Base-by-base conservation (phyloP, 371 early-diverging fungal genomes). In the Zopfochytrium polystomum region DNA sequence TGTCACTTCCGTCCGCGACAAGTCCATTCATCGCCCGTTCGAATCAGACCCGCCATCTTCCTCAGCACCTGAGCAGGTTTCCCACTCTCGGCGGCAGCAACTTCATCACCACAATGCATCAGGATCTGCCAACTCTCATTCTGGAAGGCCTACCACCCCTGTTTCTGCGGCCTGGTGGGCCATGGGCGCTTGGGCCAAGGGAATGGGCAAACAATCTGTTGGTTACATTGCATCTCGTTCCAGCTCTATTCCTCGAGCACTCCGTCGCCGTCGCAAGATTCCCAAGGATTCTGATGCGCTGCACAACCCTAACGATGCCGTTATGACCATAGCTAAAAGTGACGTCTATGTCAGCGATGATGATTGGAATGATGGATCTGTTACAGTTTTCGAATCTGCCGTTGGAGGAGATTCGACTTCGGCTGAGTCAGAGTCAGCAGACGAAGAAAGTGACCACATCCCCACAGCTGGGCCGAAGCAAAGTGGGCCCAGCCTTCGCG, bases 101-200 rank as follows among this genome's bases (percentile, higher is more conserved):
- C n/a, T n/a, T n/a, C 15, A 42, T 42, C 15, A 42, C 15, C 42
- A 42, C 42, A 42, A 42, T n/a, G 42, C 13, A 42, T 13, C 13
- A 15, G 42, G n/a, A n/a, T 13, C 13, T n/a, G 42, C 13, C 42
- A 42, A 42, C 42, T 15, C 13, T n/a, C 42, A 42, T n/a, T 13
- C 13, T n/a, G 15, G 47, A 51, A 51, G 25, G 4, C 52, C 59
- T 6, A 51, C 44, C 7, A 60, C 63, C 15, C 65, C 60, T 23
- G 65, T 65, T 25, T 52, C 54, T 6, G 65, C 65, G 11, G 65
- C 65, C 15, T 65, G 59, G 54, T 43, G 38, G 2, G 45, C 46
- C 22, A 49, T 65, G 15, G 65, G 65, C 26, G 65, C 49, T 6
- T 65, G 65, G 65, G 65, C 60, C 18, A 58, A 51, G 25, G 58